Evolutionary conservation across 1,139 yeast genomes (phyloP).

Genomic region (Pichia kudriavzevii): DNA sequence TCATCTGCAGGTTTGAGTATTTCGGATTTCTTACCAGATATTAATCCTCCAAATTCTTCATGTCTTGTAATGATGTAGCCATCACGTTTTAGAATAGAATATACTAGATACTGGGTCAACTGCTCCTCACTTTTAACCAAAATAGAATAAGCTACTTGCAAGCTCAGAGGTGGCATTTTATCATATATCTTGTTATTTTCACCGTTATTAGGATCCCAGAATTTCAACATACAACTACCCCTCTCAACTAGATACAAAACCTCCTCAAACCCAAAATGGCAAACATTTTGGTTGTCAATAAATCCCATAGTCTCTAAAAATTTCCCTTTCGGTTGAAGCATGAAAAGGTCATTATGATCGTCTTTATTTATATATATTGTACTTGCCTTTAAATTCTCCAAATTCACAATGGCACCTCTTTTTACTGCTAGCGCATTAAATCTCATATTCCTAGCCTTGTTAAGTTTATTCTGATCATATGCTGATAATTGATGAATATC

Average conservation of each 20-base stretch:
- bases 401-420: constrained; percentile 35
- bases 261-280: constrained; percentile 52
- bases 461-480: constrained; percentile 46
- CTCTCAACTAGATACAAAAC: constrained; percentile 73
- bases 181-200: constrained; percentile 20
- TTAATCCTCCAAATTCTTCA: constrained; percentile 11
- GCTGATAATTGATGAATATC: constrained; percentile 47
- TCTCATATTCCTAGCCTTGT: constrained; percentile 62
- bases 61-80: constrained; percentile 61
- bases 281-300: constrained; percentile 39
- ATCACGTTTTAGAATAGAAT: constrained; percentile 65
- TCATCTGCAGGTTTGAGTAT: constrained; percentile 2
- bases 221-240: constrained; percentile 62
- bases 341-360: constrained; percentile 26
- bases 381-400: constrained; percentile 30
- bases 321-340: constrained; percentile 61
- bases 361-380: constrained; percentile 38
- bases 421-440: constrained; percentile 54
- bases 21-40: constrained; percentile 2
- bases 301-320: constrained; percentile 69
- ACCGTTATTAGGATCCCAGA: constrained; percentile 22
- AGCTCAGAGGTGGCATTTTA: constrained; percentile 39
- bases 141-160: constrained; percentile 59
- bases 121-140: constrained; percentile 37
- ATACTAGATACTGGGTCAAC: constrained; percentile 59